phyloP scores from a whole-genome alignment of 2,329 filamentous ascomycete genomes.

The Verticillium nonalfalfae region DNA sequence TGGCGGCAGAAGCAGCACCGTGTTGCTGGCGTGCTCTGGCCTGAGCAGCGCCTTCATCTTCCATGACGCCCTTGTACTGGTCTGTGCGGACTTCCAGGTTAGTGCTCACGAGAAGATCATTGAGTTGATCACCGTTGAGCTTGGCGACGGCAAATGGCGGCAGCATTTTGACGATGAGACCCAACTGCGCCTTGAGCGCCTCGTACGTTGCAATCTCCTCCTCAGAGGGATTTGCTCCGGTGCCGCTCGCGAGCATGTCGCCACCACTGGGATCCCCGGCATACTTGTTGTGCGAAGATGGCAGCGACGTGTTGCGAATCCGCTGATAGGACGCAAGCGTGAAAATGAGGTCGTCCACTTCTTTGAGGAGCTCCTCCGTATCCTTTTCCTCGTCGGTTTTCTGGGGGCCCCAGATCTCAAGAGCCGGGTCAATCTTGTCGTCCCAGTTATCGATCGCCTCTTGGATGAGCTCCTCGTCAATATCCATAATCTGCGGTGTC shows the following conservation, averaged over 20 bases:
- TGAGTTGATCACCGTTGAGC: conserved; percentile 78
- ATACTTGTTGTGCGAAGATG: conserved; percentile 55
- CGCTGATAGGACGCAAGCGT: conserved; percentile 73
- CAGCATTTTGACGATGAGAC: conserved; percentile 65
- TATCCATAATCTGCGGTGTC: conserved; percentile 20
- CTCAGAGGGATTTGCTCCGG: conserved; percentile 59
- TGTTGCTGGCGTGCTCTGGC: conserved; percentile 38
- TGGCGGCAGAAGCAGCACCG: conserved; percentile 14
- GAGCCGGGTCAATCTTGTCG: conserved; percentile 50
- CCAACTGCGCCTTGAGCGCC: conserved; percentile 67
- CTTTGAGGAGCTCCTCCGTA: conserved; percentile 59
- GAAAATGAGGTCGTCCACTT: conserved; percentile 70
- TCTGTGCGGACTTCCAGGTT: conserved; percentile 68
- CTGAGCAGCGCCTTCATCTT: conserved; percentile 68
- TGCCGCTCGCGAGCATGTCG: conserved; percentile 63
- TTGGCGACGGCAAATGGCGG: conserved; percentile 84
- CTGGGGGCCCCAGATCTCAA: conserved; percentile 42
- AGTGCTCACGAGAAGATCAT: conserved; percentile 74
- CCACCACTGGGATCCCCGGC: conserved; percentile 57
- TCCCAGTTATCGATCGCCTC: conserved; percentile 54
- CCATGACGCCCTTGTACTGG: conserved; percentile 73
- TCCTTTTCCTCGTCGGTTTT: conserved; percentile 53
- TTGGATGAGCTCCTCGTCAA: conserved; percentile 47
- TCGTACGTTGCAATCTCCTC: conserved; percentile 60
- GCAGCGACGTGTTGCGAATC: conserved; percentile 66